Evolutionary conservation across 441 rosid genomes (phyloP), one percentile per base, ranked within the genome.

Genomic region (Syzygium syzygioides): DNA sequence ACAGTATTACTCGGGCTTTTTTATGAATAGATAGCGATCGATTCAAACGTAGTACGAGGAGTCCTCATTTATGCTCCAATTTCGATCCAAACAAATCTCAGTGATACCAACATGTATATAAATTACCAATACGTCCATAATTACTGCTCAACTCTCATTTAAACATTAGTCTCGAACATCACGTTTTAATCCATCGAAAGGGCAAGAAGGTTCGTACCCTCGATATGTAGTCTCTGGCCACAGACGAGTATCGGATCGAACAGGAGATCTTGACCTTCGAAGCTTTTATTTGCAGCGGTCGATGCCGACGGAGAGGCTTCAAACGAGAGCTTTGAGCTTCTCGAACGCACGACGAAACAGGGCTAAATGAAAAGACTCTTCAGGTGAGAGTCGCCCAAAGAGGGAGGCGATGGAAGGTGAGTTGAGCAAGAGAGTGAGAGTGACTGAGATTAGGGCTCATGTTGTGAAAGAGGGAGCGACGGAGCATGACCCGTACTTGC

Each of bases 91-190:
- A 13, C 32, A 60, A 60, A 13, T 0, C 66, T 28, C 66, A 60
- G 18, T 0, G 17, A 28, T 17, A 0, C 66, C 32, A 60, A 28
- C 66, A 28, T 13, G 66, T 28, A 60, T 60, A 0, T 28, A 60
- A 60, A 1, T 17, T 13, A 3, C 18, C 18, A 60, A 60, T 8
- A 60, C 32, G 28, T 60, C 32, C 32, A 13, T 60, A 13, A 60
- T 60, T 18, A 2, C 59, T 28, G 66, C 17, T 28, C 32, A 17
- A 14, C 9, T 28, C 0, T 28, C 66, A 28, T 30, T 60, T 13
- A 60, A 60, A 60, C 17, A 14, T 3, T 30, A 1, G 28, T 26
- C 28, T 56, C 28, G 60, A 23, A 56, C 28, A 5, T 26, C 64
- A 1, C 8, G 32, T 28, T 60, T 28, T 14, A 0, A 60, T 60